Evolutionary conservation across 345 rosid genomes (phyloP).

Genomic region (Tarenaya hassleriana): DNA sequence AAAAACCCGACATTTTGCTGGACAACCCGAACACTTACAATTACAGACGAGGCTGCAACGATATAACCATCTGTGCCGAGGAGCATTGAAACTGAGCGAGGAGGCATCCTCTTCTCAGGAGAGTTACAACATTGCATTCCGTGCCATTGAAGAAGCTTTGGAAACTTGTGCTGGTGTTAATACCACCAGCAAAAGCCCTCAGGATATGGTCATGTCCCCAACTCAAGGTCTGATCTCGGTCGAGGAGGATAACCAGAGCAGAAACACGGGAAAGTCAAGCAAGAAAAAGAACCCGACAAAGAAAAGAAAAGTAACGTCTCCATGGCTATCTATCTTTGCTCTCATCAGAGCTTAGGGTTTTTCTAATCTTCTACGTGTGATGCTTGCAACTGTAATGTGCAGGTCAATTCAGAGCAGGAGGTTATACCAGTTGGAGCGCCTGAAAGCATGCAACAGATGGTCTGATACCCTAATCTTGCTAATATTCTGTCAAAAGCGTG

Average conservation of each 20-base stretch:
- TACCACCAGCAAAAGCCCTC: conserved; percentile 46
- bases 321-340: neutral
- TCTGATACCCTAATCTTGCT: too few relatives aligned
- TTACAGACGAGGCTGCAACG: conserved; percentile 48
- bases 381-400: conserved; percentile 2
- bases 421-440: conserved; percentile 41
- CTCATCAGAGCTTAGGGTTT: conserved; percentile 3
- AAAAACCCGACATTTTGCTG: conserved; percentile 37
- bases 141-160: conserved; percentile 52
- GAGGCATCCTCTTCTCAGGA: conserved; percentile 61
- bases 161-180: conserved; percentile 45
- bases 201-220: conserved; percentile 41
- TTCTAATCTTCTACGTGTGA: conserved; percentile 8
- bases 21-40: conserved; percentile 45
- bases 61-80: conserved; percentile 46
- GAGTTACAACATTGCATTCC: conserved; percentile 48
- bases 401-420: conserved; percentile 61
- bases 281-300: conserved; percentile 60
- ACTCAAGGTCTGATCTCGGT: conserved; percentile 49
- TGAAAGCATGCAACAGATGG: conserved; percentile 66
- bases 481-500: too few relatives aligned
- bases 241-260: conserved; percentile 51
- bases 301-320: conserved; percentile 51
- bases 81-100: conserved; percentile 48
- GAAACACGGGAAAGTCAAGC: conserved; percentile 36